Evolutionary conservation across 2,329 filamentous ascomycete genomes (phyloP).

Genomic region (Stylonectria norvegica): DNA sequence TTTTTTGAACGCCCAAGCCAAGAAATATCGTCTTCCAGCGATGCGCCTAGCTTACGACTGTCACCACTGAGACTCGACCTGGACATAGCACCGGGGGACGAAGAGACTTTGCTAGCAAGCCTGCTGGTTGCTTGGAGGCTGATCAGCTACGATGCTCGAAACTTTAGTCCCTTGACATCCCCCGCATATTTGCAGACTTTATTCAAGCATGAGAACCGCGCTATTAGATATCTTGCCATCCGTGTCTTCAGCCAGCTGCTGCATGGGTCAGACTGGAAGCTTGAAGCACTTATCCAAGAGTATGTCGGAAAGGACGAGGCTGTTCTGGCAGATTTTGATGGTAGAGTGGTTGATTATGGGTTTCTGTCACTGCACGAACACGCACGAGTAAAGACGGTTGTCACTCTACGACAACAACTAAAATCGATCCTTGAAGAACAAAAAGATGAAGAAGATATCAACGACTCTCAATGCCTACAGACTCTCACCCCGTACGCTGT

Average conservation of each 20-base stretch:
- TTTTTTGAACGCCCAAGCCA: slow-evolving; percentile 53
- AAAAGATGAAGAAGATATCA: slow-evolving; percentile 8
- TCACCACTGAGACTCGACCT: slow-evolving; percentile 30
- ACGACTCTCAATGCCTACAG: slow-evolving; percentile 27
- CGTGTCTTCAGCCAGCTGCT: slow-evolving; percentile 77
- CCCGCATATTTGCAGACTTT: slow-evolving; percentile 66
- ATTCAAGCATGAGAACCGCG: slow-evolving; percentile 56
- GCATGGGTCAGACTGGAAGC: slow-evolving; percentile 73
- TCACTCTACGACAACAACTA: slow-evolving; percentile 40
- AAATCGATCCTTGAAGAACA: too few species aligned
- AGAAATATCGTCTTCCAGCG: slow-evolving; percentile 10
- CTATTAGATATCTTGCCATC: slow-evolving; percentile 76
- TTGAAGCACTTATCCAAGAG: slow-evolving; percentile 66
- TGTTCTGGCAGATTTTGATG: slow-evolving; percentile 72
- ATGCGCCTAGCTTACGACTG: slow-evolving; percentile 28
- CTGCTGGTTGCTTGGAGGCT: slow-evolving; percentile 66
- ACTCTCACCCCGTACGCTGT: slow-evolving; percentile 59
- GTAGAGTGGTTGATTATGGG: slow-evolving; percentile 69
- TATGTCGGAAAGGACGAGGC: slow-evolving; percentile 60
- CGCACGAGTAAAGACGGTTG: slow-evolving; percentile 46
- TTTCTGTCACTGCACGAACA: slow-evolving; percentile 64
- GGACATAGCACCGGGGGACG: slow-evolving; percentile 20
- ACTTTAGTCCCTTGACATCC: slow-evolving; percentile 63
- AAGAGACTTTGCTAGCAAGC: slow-evolving; percentile 25
- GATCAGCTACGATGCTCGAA: slow-evolving; percentile 68